Percentiles rank a stretch among this genome's conserved stretches.
Evolutionary conservation across 2,329 filamentous ascomycete genomes (phyloP).

Genomic region (Ascochyta fabae): DNA sequence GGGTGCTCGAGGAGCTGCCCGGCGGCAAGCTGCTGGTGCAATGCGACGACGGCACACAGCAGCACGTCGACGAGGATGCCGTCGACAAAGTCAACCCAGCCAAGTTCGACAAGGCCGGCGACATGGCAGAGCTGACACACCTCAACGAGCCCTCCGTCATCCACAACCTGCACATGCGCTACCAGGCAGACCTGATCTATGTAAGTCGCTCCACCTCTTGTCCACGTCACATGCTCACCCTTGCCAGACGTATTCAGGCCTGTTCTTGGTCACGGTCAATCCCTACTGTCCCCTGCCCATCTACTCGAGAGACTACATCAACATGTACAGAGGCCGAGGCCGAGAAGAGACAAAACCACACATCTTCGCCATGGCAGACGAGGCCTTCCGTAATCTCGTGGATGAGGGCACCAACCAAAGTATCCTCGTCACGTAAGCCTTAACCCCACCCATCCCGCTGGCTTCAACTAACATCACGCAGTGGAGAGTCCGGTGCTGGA

Average conservation of each 20-base stretch:
- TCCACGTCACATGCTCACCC: constrained; percentile 2
- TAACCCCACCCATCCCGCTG: background rate
- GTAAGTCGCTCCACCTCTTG: constrained; percentile 48
- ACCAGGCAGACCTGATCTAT: constrained; percentile 94
- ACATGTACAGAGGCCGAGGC: constrained; percentile 93
- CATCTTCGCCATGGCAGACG: constrained; percentile 96
- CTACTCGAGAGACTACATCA: constrained; percentile 95
- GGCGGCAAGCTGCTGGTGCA: constrained; percentile 79
- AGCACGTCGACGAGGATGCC: constrained; percentile 81
- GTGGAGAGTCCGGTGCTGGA: constrained; percentile 92
- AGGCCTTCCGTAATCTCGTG: constrained; percentile 93
- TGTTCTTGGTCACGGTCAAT: constrained; percentile 97
- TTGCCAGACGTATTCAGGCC: constrained; percentile 84
- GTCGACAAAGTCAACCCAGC: constrained; percentile 99
- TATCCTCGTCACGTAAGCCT: constrained; percentile 81
- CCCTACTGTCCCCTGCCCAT: constrained; percentile 95
- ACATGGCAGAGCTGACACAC: constrained; percentile 98
- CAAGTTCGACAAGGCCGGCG: constrained; percentile 98
- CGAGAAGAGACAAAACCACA: constrained; percentile 96
- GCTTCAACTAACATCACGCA: constrained; percentile 36
- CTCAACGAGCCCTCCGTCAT: constrained; percentile 97
- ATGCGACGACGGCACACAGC: constrained; percentile 94
- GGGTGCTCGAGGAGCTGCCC: constrained; percentile 82
- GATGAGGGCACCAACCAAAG: constrained; percentile 97
- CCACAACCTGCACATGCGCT: constrained; percentile 93